phyloP scores from a whole-genome alignment of 2,329 filamentous ascomycete species.

The Zalaria sp. region DNA sequence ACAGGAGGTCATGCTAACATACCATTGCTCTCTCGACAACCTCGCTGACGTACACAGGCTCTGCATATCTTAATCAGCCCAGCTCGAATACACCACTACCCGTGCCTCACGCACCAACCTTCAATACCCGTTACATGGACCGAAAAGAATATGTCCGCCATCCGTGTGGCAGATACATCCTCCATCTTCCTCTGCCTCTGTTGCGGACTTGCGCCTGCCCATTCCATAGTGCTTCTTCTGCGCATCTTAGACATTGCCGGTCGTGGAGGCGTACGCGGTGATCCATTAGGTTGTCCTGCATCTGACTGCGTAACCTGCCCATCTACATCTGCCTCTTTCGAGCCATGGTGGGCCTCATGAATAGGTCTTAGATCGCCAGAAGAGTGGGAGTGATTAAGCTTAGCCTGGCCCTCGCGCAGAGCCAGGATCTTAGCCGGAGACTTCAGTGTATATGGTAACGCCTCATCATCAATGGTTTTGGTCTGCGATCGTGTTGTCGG shows the following conservation, averaged over 20 bases:
- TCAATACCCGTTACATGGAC: slow-evolving; percentile 52
- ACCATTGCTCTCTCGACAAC: slow-evolving; percentile 56
- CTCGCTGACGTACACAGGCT: slow-evolving; percentile 87
- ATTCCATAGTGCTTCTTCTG: slow-evolving; percentile 48
- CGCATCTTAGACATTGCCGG: slow-evolving; percentile 26
- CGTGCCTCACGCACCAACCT: slow-evolving; percentile 13
- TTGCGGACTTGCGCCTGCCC: slow-evolving; percentile 44
- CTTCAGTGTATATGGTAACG: slow-evolving; percentile 50
- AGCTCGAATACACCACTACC: slow-evolving; percentile 4
- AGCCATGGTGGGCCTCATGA: slow-evolving; percentile 9
- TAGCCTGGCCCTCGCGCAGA: slow-evolving; percentile 30
- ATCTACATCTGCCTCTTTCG: not conserved
- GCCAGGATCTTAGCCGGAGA: slow-evolving; percentile 53
- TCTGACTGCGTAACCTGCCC: slow-evolving; percentile 2
- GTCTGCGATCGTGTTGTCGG: slow-evolving; percentile 31
- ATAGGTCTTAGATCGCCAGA: slow-evolving; percentile 36
- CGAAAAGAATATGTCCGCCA: slow-evolving; percentile 84
- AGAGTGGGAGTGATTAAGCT: slow-evolving; percentile 43
- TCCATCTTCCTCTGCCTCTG: slow-evolving; percentile 63
- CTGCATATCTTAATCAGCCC: slow-evolving; percentile 21
- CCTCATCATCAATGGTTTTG: slow-evolving; percentile 63
- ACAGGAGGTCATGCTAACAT: not conserved
- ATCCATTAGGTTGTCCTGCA: not conserved
- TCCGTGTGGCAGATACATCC: slow-evolving; percentile 51
- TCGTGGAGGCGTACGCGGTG: slow-evolving; percentile 12